Evolutionary conservation across 805 yeast genomes (phyloP).

Genomic region (Huiozyma sinensis): DNA sequence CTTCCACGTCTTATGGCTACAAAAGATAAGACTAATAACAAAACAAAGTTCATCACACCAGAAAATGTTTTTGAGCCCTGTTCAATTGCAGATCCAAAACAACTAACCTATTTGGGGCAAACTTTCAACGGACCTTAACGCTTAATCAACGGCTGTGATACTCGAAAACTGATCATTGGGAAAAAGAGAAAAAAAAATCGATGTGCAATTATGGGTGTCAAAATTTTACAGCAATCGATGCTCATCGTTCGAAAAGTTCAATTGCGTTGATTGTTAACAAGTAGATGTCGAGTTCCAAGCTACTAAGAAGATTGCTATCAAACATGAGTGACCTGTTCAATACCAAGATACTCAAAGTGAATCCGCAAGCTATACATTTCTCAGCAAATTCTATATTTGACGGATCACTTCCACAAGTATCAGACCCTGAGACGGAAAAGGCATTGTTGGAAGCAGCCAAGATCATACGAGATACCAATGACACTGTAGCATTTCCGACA

Average conservation of each 20-base stretch:
- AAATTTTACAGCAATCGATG: not conserved
- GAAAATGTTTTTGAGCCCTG: too few species aligned
- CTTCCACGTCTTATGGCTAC: too few species aligned
- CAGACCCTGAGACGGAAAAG: slow-evolving; percentile 41
- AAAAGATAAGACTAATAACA: too few species aligned
- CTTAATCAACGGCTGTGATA: too few species aligned
- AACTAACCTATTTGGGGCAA: too few species aligned
- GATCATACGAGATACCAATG: slow-evolving; percentile 37
- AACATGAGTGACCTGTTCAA: slow-evolving; percentile 2
- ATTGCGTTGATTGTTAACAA: not conserved
- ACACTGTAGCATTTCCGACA: slow-evolving; percentile 87
- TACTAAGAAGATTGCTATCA: not conserved
- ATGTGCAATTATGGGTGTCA: not conserved
- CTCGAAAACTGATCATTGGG: too few species aligned
- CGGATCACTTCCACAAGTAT: slow-evolving; percentile 34
- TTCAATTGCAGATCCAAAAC: too few species aligned
- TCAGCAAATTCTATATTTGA: slow-evolving; percentile 25
- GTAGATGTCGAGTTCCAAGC: too few species aligned
- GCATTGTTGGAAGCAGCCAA: slow-evolving; percentile 51
- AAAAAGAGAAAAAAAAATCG: not conserved
- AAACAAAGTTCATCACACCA: too few species aligned
- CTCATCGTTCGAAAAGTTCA: not conserved
- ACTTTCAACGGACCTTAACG: too few species aligned
- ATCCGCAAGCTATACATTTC: slow-evolving; percentile 42
- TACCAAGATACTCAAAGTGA: slow-evolving; percentile 44